Conservation (phyloP, 441 rosid species). For the Sinapis alba region DNA sequence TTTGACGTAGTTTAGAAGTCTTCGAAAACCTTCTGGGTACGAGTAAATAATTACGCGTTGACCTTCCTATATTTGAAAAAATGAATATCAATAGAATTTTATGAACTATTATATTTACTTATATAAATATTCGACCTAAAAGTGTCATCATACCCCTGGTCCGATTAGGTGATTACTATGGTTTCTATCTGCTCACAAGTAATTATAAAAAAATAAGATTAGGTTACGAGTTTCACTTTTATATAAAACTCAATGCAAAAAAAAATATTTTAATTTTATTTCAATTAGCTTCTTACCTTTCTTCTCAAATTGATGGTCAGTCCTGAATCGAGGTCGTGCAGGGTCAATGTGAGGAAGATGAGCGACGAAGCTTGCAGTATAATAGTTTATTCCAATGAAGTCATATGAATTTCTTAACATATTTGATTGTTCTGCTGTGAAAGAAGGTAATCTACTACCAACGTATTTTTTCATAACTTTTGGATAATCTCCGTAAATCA, state of each 20-base stretch:
- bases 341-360: neutral
- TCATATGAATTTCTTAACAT: constrained; percentile 44
- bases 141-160: constrained; percentile 31
- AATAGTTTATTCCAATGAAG: constrained; percentile 49
- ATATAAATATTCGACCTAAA: neutral
- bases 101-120: neutral
- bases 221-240: neutral
- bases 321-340: constrained; percentile 8
- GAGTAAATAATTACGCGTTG: neutral
- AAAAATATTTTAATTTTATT: neutral
- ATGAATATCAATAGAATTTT: neutral
- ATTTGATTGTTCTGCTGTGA: constrained; percentile 37
- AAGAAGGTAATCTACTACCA: constrained; percentile 46
- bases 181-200: constrained; percentile 18
- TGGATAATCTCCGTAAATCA: constrained; percentile 47
- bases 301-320: constrained; percentile 23
- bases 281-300: constrained; percentile 27
- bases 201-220: neutral
- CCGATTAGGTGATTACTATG: constrained; percentile 25
- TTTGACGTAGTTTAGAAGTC: constrained; percentile 36
- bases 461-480: constrained; percentile 24
- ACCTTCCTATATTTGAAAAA: neutral
- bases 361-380: constrained; percentile 33
- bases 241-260: neutral
- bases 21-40: constrained; percentile 32